Evolutionary conservation across 2,329 filamentous ascomycete species (phyloP).

Genomic region (Orbilia brochopaga): DNA sequence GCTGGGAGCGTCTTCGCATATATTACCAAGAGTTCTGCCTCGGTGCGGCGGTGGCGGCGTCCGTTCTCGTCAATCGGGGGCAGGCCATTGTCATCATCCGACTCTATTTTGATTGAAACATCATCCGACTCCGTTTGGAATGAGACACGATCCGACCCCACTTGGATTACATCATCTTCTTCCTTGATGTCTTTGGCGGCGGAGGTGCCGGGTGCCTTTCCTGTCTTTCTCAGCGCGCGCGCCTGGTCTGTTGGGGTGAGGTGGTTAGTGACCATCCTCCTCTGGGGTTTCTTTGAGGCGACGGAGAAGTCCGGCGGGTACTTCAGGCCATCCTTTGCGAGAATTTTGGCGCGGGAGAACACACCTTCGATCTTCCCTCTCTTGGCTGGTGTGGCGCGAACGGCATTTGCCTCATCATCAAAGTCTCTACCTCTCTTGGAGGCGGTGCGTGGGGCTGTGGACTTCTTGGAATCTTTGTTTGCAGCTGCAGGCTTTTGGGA

Average conservation of each 20-base stretch:
- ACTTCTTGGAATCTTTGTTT: not conserved
- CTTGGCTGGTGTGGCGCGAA: not conserved
- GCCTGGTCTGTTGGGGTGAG: conserved; percentile 12
- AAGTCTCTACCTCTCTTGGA: not conserved
- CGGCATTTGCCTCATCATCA: too few species aligned
- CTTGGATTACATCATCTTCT: not conserved
- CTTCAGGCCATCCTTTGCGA: conserved; percentile 22
- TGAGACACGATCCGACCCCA: not conserved
- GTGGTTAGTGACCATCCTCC: conserved; percentile 10
- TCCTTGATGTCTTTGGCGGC: not conserved
- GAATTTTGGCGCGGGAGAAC: conserved; percentile 21
- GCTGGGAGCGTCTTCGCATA: not conserved
- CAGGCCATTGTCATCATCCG: not conserved
- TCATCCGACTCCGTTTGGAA: not conserved
- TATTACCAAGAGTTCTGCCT: conserved; percentile 4
- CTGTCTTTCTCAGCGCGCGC: conserved; percentile 1
- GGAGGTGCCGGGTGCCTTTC: not conserved
- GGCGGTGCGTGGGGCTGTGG: not conserved
- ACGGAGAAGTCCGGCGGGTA: conserved; percentile 23
- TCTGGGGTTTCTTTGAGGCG: conserved; percentile 20
- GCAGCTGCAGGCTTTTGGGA: not conserved
- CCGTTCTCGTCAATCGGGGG: not conserved
- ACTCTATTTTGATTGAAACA: not conserved
- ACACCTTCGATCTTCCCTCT: conserved; percentile 18
- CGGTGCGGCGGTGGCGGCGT: conserved; percentile 4